These are phyloP conservation scores for Dactylellina leptospora DNA, from an alignment of 2,329 filamentous ascomycete species.

Conservation along the genomic window DNA sequence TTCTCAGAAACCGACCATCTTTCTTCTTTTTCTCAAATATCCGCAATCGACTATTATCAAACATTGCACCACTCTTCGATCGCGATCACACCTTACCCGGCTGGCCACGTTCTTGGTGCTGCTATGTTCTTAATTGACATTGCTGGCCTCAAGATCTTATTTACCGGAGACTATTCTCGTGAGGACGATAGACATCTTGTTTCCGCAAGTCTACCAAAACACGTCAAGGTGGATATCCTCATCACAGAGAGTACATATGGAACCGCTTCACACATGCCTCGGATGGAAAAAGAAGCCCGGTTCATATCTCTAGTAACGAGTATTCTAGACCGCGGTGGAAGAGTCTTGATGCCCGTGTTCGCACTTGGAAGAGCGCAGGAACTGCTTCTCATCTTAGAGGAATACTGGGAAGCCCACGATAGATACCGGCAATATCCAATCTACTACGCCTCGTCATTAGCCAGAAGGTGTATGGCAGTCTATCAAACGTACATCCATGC, in stretches of 20 bases:
- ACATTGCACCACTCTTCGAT: slow-evolving; percentile 97
- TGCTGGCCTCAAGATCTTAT: slow-evolving; percentile 93
- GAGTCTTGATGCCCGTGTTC: slow-evolving; percentile 93
- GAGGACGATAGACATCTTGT: slow-evolving; percentile 96
- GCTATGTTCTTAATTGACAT: slow-evolving; percentile 99
- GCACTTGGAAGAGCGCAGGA: slow-evolving; percentile 94
- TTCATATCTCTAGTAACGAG: slow-evolving; percentile 95
- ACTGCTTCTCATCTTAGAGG: slow-evolving; percentile 89
- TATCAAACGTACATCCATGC: slow-evolving; percentile 98
- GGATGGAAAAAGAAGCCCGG: slow-evolving; percentile 87
- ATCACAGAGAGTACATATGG: slow-evolving; percentile 98
- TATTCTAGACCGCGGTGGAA: slow-evolving; percentile 88
- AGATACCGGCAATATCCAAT: slow-evolving; percentile 92
- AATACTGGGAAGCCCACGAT: slow-evolving; percentile 91
- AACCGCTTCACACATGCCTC: slow-evolving; percentile 90
- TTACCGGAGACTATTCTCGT: slow-evolving; percentile 95
- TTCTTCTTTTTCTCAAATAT: slow-evolving; percentile 90
- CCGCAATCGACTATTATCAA: slow-evolving; percentile 97
- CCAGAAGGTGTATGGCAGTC: slow-evolving; percentile 96
- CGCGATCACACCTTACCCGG: slow-evolving; percentile 94
- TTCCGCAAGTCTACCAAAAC: slow-evolving; percentile 83
- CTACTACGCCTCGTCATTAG: slow-evolving; percentile 95
- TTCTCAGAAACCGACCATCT: slow-evolving; percentile 97
- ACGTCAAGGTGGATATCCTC: slow-evolving; percentile 90
- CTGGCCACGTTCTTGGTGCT: slow-evolving; percentile 95